A percentile compares a stretch with the other conserved stretches of the same genome.
Evolutionary conservation across 2,329 filamentous ascomycete species (phyloP).

Genomic region (Trichoderma sp.): DNA sequence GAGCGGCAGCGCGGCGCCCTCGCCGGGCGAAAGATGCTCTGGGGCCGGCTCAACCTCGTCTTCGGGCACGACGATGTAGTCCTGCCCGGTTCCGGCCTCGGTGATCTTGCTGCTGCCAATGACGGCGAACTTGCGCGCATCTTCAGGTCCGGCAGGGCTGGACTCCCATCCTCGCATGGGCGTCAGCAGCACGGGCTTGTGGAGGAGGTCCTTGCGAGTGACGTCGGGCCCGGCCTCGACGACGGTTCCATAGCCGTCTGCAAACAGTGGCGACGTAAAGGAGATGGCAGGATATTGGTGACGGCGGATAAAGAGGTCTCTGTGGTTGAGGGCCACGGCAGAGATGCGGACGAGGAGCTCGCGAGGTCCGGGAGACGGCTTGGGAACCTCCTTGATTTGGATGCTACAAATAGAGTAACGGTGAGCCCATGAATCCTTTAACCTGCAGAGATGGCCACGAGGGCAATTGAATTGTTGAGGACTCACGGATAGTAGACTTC

Average conservation of each 20-base stretch:
- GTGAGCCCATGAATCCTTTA: constrained; percentile 25
- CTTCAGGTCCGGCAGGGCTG: constrained; percentile 73
- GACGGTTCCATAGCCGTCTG: constrained; percentile 81
- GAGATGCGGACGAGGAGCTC: constrained; percentile 76
- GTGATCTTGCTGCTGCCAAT: constrained; percentile 68
- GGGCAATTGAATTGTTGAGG: constrained; percentile 15
- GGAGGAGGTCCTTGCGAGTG: constrained; percentile 45
- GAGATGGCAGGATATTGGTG: constrained; percentile 85
- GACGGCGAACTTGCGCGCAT: constrained; percentile 59
- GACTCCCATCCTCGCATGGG: constrained; percentile 78
- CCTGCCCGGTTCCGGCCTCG: constrained; percentile 69
- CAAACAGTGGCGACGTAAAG: constrained; percentile 75
- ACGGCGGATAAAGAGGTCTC: constrained; percentile 91
- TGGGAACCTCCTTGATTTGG: constrained; percentile 61
- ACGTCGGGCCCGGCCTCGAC: constrained; percentile 60
- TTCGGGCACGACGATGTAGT: constrained; percentile 70
- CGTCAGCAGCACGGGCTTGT: constrained; percentile 75
- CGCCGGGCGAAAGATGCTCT: constrained; percentile 67
- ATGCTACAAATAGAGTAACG: constrained; percentile 47
- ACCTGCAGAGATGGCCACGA: too few species aligned
- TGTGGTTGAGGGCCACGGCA: constrained; percentile 87
- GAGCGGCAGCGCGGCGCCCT: constrained; percentile 82
- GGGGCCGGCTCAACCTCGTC: constrained; percentile 77
- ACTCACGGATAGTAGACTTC: constrained; percentile 80
- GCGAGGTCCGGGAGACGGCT: constrained; percentile 63